Evolutionary conservation across 352 stramenopile genomes (phyloP).

Genomic region (Phytophthora hibernalis): DNA sequence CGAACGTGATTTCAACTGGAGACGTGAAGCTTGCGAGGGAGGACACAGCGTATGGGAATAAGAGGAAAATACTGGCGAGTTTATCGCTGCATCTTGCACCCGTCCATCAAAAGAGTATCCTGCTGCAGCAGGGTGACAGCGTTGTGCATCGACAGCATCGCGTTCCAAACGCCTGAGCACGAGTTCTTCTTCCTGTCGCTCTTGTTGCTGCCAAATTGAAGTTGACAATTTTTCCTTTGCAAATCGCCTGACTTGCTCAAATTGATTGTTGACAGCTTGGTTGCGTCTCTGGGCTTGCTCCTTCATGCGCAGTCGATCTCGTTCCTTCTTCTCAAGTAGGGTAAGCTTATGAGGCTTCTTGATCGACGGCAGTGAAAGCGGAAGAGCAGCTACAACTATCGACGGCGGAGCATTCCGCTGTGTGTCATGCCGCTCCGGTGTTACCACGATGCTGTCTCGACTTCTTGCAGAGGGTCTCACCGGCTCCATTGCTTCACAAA

Average conservation of each 20-base stretch:
- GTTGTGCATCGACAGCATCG: slow-evolving; percentile 62
- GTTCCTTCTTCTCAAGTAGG: slow-evolving; percentile 56
- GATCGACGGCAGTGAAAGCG: slow-evolving; percentile 10
- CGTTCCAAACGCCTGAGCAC: slow-evolving; percentile 67
- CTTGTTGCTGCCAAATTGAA: slow-evolving; percentile 53
- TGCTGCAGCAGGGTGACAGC: slow-evolving; percentile 53
- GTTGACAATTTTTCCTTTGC: slow-evolving; percentile 34
- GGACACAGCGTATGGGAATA: slow-evolving; percentile 62
- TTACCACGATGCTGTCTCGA: slow-evolving; percentile 23
- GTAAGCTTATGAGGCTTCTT: slow-evolving; percentile 47
- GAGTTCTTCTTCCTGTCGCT: slow-evolving; percentile 70
- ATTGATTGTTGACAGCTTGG: slow-evolving; percentile 43
- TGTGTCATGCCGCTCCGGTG: slow-evolving; percentile 16
- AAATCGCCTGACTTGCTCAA: slow-evolving; percentile 37
- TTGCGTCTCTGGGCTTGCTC: slow-evolving; percentile 56
- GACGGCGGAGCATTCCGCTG: slow-evolving; percentile 6
- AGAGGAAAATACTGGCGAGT: slow-evolving; percentile 61
- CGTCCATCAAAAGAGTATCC: slow-evolving; percentile 57
- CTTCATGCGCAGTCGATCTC: slow-evolving; percentile 57
- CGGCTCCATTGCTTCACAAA: slow-evolving; percentile 15
- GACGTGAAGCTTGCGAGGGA: slow-evolving; percentile 34
- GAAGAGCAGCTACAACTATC: slow-evolving; percentile 16
- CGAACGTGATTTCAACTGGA: slow-evolving; percentile 20
- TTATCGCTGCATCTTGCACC: slow-evolving; percentile 7
- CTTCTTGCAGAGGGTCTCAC: slow-evolving; percentile 15